Evolutionary conservation across 768 basidiomycete species (phyloP).

Genomic region (Termitomyces titanicus): DNA sequence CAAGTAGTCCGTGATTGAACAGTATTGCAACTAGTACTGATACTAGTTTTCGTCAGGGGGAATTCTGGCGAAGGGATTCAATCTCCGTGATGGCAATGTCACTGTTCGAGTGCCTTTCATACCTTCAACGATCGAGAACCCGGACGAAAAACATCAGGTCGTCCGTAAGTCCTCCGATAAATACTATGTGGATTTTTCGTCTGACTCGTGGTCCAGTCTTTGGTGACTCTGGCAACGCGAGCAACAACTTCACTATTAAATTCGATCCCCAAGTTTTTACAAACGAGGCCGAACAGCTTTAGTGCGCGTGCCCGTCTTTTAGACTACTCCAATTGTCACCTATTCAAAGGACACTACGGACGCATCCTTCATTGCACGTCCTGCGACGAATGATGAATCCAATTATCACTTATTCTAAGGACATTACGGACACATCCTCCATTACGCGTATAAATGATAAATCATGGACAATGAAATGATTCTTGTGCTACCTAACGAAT

Average conservation of each 20-base stretch:
- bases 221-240: constrained; percentile 46
- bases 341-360: too few relatives aligned
- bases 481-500: neutral
- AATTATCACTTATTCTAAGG: neutral
- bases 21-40: neutral
- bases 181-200: neutral
- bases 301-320: too few relatives aligned
- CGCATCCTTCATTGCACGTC: too few relatives aligned
- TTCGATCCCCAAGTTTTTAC: neutral
- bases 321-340: too few relatives aligned
- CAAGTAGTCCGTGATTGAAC: constrained; percentile 13
- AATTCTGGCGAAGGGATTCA: constrained; percentile 31
- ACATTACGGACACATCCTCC: constrained; percentile 2
- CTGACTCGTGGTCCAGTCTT: constrained; percentile 30
- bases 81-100: constrained; percentile 30
- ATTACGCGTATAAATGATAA: neutral
- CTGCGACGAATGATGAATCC: too few relatives aligned
- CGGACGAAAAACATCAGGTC: constrained; percentile 27
- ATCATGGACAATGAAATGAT: constrained; percentile 2
- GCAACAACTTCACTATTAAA: constrained; percentile 33
- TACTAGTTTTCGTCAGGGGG: constrained; percentile 18
- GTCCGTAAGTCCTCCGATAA: constrained; percentile 31
- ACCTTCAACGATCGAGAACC: constrained; percentile 15
- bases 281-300: neutral
- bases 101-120: constrained; percentile 35